These are phyloP conservation scores for Exobasidium cylindrosporum DNA, from an alignment of 1,284 basidiomycete genomes.

Conservation along the genomic window DNA sequence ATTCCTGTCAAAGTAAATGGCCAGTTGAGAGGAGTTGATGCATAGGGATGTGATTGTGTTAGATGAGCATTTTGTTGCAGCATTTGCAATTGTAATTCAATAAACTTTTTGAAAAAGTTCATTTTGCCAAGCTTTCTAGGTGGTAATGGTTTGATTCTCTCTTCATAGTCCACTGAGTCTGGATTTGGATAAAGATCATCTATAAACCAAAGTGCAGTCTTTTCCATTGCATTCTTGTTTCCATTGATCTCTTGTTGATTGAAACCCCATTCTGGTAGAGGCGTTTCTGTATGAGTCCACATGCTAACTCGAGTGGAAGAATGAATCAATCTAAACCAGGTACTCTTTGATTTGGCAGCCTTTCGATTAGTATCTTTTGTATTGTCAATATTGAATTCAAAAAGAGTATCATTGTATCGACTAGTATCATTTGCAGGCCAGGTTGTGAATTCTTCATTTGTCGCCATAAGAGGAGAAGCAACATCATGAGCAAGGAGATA, in stretches of 20 bases:
- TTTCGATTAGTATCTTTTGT: slow-evolving; percentile 18
- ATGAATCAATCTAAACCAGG: slow-evolving; percentile 63
- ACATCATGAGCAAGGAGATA: slow-evolving; percentile 92
- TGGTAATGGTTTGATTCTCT: slow-evolving; percentile 42
- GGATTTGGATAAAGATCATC: slow-evolving; percentile 75
- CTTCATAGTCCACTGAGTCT: slow-evolving; percentile 60
- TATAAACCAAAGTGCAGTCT: slow-evolving; percentile 80
- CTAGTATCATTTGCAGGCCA: slow-evolving; percentile 61
- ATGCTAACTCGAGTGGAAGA: slow-evolving; percentile 83
- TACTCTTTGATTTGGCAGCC: slow-evolving; percentile 34
- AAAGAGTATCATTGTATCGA: slow-evolving; percentile 56
- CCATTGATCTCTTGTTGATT: slow-evolving; percentile 98
- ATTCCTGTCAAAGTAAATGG: slow-evolving; percentile 93
- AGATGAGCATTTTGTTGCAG: slow-evolving; percentile 95
- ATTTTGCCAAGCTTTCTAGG: slow-evolving; percentile 73
- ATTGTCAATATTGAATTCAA: slow-evolving; percentile 41
- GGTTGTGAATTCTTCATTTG: slow-evolving; percentile 88
- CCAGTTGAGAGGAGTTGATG: slow-evolving; percentile 91
- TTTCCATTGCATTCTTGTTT: slow-evolving; percentile 85
- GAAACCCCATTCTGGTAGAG: slow-evolving; percentile 92
- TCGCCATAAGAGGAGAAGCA: slow-evolving; percentile 92
- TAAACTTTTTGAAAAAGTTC: slow-evolving; percentile 92
- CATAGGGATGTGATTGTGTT: slow-evolving; percentile 92
- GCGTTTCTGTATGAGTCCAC: slow-evolving; percentile 78
- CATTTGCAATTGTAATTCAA: slow-evolving; percentile 91